Conservation (phyloP, 1,139 yeast species). For the Debaryomyces sp. region DNA sequence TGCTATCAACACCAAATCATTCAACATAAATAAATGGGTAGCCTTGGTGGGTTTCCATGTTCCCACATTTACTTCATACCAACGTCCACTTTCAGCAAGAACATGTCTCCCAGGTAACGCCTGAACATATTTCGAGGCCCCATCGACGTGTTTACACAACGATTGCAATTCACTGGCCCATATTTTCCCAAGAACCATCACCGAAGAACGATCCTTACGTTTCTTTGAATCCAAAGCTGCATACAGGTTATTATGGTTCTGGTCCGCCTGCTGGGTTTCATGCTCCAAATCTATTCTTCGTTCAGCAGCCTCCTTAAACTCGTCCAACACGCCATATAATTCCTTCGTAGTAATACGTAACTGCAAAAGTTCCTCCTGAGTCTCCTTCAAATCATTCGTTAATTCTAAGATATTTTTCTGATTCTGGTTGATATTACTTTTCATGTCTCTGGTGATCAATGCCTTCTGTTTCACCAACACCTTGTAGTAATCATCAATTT, state of each 20-base stretch:
- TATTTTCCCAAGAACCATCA: conserved; percentile 71
- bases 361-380: conserved; percentile 64
- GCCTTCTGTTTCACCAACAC: conserved; percentile 55
- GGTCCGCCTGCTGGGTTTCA: neutral
- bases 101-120: conserved; percentile 83
- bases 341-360: conserved; percentile 66
- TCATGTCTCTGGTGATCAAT: conserved; percentile 63
- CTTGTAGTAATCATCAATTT: conserved; percentile 71
- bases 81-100: conserved; percentile 75
- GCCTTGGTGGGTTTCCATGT: conserved; percentile 83
- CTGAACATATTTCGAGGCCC: conserved; percentile 81
- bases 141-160: conserved; percentile 83
- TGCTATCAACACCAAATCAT: conserved; percentile 78
- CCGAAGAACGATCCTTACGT: conserved; percentile 64
- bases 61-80: conserved; percentile 87
- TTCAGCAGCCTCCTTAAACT: conserved; percentile 72
- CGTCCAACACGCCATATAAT: conserved; percentile 62
- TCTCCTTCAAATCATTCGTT: conserved; percentile 62
- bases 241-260: conserved; percentile 10
- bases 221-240: conserved; percentile 12
- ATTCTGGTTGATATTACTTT: conserved; percentile 66
- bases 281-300: conserved; percentile 51
- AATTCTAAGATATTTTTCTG: conserved; percentile 73
- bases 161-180: conserved; percentile 79
- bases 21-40: conserved; percentile 74